Percentiles rank a stretch among this genome's conserved stretches.
These are phyloP conservation scores for Mollisiaceae sp. DNA, from an alignment of 2,329 filamentous ascomycete genomes.

Conservation along the genomic window DNA sequence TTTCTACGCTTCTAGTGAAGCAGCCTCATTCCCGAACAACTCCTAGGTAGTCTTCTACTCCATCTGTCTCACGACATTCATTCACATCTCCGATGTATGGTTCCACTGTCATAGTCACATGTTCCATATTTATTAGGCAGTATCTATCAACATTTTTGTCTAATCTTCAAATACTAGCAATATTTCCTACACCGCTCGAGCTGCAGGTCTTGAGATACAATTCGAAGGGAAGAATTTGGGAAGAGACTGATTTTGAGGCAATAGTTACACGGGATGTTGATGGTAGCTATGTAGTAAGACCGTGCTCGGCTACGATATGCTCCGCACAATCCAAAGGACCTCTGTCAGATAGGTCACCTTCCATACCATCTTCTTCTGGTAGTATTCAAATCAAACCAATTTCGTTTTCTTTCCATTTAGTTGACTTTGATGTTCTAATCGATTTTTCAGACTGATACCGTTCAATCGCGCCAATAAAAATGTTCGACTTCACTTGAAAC, in stretches of 20 bases:
- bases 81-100: neutral
- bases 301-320: no score
- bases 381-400: no score
- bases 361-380: no score
- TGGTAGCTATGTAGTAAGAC: neutral
- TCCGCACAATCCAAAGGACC: no score
- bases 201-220: neutral
- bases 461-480: no score
- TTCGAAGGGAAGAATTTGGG: slow-evolving; percentile 1
- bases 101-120: neutral
- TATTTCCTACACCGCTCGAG: neutral
- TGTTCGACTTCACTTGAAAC: no score
- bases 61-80: neutral
- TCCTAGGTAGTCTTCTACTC: neutral
- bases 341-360: no score
- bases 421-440: no score
- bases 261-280: neutral
- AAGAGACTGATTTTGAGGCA: neutral
- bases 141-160: neutral
- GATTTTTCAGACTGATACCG: no score
- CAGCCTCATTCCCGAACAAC: neutral
- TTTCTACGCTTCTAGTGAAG: neutral
- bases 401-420: no score
- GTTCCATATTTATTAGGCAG: neutral
- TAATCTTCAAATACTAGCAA: neutral